Evolutionary conservation across 208 protist genomes (phyloP), one percentile per base, ranked within the genome.

Genomic region (Angomonas deanei): DNA sequence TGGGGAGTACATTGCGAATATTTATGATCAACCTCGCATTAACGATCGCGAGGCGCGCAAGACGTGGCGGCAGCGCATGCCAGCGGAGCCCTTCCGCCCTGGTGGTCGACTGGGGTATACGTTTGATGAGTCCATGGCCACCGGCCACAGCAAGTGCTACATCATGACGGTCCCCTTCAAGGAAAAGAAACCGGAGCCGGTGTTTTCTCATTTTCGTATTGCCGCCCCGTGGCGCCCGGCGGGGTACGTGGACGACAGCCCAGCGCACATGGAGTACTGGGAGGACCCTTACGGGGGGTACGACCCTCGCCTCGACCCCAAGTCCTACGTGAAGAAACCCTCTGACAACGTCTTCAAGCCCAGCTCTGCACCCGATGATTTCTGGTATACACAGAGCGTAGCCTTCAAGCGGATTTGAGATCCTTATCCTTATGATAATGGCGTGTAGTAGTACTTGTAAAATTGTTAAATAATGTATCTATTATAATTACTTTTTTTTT

Each of bases 321-420:
- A 96, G 72, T 77, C 76, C 17, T 74, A 78, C n/a, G 66, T 86
- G 17, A 87, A 82, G 49, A 88, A 88, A 68, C 72, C 80, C 13
- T 80, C 69, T 30, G 70, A 83, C 34, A 61, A 80, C 10, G 65
- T 88, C 21, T 96, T 92, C 60, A 66, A 74, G 54, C 78, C 84
- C 15, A 82, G 76, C 55, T 81, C 73, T 23, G 61, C 66, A 17
- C 70, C 78, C 27, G 84, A 93, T 38, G 72, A 72, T 31, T 93
- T 92, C 70, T 96, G 82, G 81, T 96, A 92, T 76, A 93, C 89
- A 19, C 82, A 89, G 61, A 93, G 86, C 67, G 74, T 96, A n/a
- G 89, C 88, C 10, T 92, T 96, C 49, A 90, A 83, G 75, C 77
- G 89, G 4, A 42, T 93, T 10, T 96, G 78, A 74, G 49, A 13